Base-by-base conservation (phyloP, 352 stramenopile genomes). In the Phytophthora cactorum region DNA sequence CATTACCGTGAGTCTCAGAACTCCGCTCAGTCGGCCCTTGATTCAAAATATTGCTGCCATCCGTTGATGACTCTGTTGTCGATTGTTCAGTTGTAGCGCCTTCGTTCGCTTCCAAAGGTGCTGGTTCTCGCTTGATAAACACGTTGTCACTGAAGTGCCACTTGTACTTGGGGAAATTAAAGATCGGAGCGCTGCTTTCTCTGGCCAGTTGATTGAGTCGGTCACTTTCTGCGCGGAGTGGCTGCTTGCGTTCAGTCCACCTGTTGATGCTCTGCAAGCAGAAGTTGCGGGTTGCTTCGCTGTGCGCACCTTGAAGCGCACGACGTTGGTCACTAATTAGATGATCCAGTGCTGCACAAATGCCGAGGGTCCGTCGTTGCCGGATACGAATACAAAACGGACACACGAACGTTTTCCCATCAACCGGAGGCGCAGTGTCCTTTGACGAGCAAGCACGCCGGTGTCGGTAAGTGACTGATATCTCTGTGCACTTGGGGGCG, bases 321-420 rank as follows among this genome's bases (percentile, higher is more conserved):
- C 70, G 64, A 27, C 70, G 59, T 39, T 79, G 66, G 28, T 76
- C 63, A 67, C 39, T 68, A 14, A 80, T 78, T 8, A 79, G 36
- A 62, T 78, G 52, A 52, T 81, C 68, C 25, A 77, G 39, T 22
- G 70, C 73, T 15, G 49, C 55, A 45, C 59, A 64, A 8, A 74
- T 52, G 10, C 70, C 74, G 36, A 78, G 47, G 39, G 54, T 77
- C 34, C 73, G 66, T 50, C 76, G 50, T 63, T 81, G 69, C 1
- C 50, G 56, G 45, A 84, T 75, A 29, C 74, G 72, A 61, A 82
- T 68, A 50, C 78, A 86, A 70, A 86, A 81, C 14, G 75, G 72
- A 53, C 78, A 82, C 47, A 70, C 54, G 10, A 45, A 39, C 45
- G 29, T 52, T 44, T 69, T 72, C n/a, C 17, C 54, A 50, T 68